A percentile compares a stretch with the other conserved stretches of the same genome.
These are phyloP conservation scores for Auriculariales sp. DNA, from an alignment of 768 basidiomycete genomes.

Conservation along the genomic window DNA sequence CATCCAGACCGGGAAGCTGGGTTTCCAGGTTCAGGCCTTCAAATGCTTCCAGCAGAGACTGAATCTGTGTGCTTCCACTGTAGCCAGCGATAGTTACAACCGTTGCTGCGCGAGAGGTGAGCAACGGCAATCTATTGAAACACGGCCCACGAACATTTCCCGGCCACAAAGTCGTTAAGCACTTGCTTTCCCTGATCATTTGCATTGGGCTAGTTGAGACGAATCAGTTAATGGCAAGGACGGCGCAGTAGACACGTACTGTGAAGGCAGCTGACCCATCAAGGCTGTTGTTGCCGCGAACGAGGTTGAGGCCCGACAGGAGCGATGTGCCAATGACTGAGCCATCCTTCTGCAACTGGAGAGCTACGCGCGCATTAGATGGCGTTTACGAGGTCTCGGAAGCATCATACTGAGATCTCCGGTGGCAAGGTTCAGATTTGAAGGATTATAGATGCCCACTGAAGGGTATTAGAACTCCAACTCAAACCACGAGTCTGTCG, in stretches of 20 bases:
- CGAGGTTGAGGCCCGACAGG: conserved; percentile 43
- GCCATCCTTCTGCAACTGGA: conserved; percentile 40
- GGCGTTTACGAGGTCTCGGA: neutral
- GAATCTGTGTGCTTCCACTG: conserved; percentile 40
- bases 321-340: conserved; percentile 43
- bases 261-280: conserved; percentile 34
- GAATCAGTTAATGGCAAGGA: conserved; percentile 4
- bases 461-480: conserved; percentile 3
- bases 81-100: conserved; percentile 42
- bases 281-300: conserved; percentile 46
- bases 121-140: neutral
- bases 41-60: conserved; percentile 47
- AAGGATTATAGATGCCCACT: conserved; percentile 57
- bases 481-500: neutral
- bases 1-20: conserved; percentile 44
- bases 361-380: conserved; percentile 19
- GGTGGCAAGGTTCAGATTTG: conserved; percentile 42
- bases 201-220: conserved; percentile 35
- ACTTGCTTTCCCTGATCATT: conserved; percentile 46
- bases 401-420: conserved; percentile 45
- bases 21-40: conserved; percentile 39
- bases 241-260: conserved; percentile 11
- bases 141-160: conserved; percentile 26
- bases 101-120: conserved; percentile 32
- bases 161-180: conserved; percentile 51